Percentiles rank a stretch among this genome's conserved stretches.
These are phyloP conservation scores for Ganoderma resinaceum DNA, from an alignment of 1,284 basidiomycete species.

Conservation along the genomic window DNA sequence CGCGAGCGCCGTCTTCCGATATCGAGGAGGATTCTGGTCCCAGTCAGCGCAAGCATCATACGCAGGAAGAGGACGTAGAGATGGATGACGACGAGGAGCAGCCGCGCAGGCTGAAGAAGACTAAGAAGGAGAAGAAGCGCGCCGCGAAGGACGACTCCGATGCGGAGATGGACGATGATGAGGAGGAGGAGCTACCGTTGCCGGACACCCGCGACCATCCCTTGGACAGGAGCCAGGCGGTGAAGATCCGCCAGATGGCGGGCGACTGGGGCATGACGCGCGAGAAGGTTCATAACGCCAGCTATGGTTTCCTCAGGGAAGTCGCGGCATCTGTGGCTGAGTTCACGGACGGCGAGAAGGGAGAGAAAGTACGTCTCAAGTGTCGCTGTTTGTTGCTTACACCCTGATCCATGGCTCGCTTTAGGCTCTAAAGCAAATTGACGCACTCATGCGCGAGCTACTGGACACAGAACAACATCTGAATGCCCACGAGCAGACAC, in stretches of 20 bases:
- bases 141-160: slow-evolving; percentile 44
- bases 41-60: slow-evolving; percentile 42
- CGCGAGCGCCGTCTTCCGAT: slow-evolving; percentile 54
- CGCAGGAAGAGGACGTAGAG: slow-evolving; percentile 53
- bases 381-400: not conserved
- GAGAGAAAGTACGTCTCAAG: slow-evolving; percentile 52
- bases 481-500: slow-evolving; percentile 55
- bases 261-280: slow-evolving; percentile 66
- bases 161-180: slow-evolving; percentile 26
- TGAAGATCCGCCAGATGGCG: slow-evolving; percentile 60
- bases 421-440: slow-evolving; percentile 66
- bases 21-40: slow-evolving; percentile 61
- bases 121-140: slow-evolving; percentile 52
- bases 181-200: slow-evolving; percentile 36
- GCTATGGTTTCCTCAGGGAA: slow-evolving; percentile 56
- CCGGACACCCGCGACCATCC: slow-evolving; percentile 65
- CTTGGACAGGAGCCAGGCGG: slow-evolving; percentile 55
- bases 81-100: slow-evolving; percentile 50
- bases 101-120: slow-evolving; percentile 41
- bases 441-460: slow-evolving; percentile 67
- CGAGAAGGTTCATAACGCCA: slow-evolving; percentile 50
- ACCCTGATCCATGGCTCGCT: slow-evolving; percentile 11
- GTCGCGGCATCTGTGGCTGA: slow-evolving; percentile 70
- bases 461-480: slow-evolving; percentile 72
- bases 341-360: slow-evolving; percentile 59